phyloP scores from a whole-genome alignment of 331 rosid genomes.

The Telfairia occidentalis region DNA sequence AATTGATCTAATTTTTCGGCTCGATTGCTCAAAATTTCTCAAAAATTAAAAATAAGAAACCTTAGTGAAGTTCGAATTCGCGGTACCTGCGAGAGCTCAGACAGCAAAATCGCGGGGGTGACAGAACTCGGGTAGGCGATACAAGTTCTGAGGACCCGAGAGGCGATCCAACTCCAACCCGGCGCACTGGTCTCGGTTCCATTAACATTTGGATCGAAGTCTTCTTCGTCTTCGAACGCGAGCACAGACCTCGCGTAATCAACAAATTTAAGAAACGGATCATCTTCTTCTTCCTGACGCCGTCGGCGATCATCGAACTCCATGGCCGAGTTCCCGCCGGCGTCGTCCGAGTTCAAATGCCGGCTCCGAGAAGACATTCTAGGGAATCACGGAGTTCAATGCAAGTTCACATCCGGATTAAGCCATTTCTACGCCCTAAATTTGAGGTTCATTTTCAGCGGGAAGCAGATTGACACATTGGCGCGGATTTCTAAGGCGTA shows the following conservation, averaged over 20 bases:
- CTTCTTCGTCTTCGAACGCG: constrained; percentile 30
- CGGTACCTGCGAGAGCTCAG: constrained; percentile 64
- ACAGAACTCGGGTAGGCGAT: constrained; percentile 75
- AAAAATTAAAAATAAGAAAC: not conserved
- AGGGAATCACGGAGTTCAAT: not conserved
- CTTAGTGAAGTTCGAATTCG: not conserved
- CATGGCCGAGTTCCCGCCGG: constrained; percentile 27
- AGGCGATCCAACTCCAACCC: constrained; percentile 76
- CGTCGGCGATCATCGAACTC: constrained; percentile 26
- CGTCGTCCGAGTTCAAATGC: not conserved
- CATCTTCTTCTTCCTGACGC: constrained; percentile 23
- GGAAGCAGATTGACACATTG: not conserved
- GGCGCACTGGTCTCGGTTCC: constrained; percentile 21
- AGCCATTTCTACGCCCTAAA: not conserved
- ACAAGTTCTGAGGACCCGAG: constrained; percentile 74
- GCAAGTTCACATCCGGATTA: not conserved
- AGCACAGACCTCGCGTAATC: constrained; percentile 57
- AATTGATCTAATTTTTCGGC: not conserved
- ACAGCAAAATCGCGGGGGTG: constrained; percentile 72
- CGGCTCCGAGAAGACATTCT: not conserved
- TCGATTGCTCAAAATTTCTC: not conserved
- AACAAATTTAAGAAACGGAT: constrained; percentile 57
- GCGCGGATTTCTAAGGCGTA: not conserved
- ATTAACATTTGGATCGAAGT: constrained; percentile 21
- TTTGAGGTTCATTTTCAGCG: not conserved